Evolutionary conservation across 768 basidiomycete species (phyloP).

Genomic region (Termitomyces sp.): DNA sequence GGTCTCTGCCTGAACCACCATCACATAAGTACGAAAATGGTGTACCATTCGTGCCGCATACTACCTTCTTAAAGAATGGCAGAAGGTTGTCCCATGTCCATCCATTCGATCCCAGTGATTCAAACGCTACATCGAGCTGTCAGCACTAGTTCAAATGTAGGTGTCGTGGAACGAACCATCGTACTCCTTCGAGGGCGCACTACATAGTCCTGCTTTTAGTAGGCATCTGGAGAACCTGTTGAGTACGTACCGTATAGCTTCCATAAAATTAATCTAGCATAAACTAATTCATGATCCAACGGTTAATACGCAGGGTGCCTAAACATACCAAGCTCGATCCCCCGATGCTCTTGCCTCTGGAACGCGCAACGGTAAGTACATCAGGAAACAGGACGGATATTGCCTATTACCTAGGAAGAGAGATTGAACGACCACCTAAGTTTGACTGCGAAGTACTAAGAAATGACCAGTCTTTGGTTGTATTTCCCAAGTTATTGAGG

Average conservation of each 20-base stretch:
- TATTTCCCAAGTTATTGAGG: neutral
- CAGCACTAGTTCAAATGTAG: neutral
- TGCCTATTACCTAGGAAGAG: neutral
- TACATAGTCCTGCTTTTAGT: neutral
- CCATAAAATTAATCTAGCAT: neutral
- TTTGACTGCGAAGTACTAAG: neutral
- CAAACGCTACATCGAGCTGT: neutral
- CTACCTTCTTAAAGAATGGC: slow-evolving; percentile 1
- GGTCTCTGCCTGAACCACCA: neutral
- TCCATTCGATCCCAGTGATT: neutral
- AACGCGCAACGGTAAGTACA: neutral
- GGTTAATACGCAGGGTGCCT: too few relatives aligned
- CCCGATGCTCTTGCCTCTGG: neutral
- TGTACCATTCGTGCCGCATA: neutral
- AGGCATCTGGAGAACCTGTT: too few relatives aligned
- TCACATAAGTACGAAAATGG: too few relatives aligned
- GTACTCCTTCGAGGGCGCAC: neutral
- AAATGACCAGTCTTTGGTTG: neutral
- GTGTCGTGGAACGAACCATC: neutral
- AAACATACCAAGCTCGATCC: neutral
- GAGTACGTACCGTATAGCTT: neutral
- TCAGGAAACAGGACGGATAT: neutral
- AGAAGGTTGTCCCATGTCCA: slow-evolving; percentile 2
- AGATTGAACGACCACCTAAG: neutral
- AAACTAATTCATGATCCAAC: too few relatives aligned